phyloP scores from a whole-genome alignment of 768 basidiomycete species.

The Amanita polypyramis region DNA sequence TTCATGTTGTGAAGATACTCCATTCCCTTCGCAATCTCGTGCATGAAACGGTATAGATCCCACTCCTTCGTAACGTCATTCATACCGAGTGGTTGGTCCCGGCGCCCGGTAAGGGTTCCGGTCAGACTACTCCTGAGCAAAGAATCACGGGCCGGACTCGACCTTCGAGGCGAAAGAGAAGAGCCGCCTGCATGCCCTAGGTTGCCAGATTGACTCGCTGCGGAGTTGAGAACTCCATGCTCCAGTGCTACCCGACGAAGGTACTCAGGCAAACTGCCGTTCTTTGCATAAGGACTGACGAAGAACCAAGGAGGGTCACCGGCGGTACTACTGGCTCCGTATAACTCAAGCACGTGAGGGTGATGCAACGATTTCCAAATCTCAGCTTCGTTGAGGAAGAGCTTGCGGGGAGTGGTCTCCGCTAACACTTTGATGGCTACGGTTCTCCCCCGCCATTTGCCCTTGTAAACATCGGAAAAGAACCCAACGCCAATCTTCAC shows the following conservation, averaged over 20 bases:
- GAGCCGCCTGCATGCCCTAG: background rate
- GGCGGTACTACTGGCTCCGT: constrained; percentile 65
- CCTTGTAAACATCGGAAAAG: constrained; percentile 73
- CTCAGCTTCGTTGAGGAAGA: constrained; percentile 61
- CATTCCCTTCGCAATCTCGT: constrained; percentile 81
- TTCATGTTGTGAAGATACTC: constrained; percentile 61
- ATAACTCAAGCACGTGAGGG: constrained; percentile 60
- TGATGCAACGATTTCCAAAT: constrained; percentile 68
- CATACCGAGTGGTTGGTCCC: constrained; percentile 3
- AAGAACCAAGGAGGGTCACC: constrained; percentile 71
- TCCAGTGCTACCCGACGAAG: constrained; percentile 30
- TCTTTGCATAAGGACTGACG: constrained; percentile 61
- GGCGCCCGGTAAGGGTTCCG: constrained; percentile 4
- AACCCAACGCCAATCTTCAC: constrained; percentile 61
- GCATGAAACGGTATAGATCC: constrained; percentile 51
- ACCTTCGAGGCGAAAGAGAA: background rate
- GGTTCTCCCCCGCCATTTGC: constrained; percentile 52
- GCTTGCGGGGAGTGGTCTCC: constrained; percentile 42
- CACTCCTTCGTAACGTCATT: constrained; percentile 19
- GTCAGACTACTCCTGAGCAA: background rate
- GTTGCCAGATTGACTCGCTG: background rate
- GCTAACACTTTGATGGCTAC: constrained; percentile 72
- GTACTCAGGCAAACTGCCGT: constrained; percentile 54
- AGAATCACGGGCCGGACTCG: constrained; percentile 6
- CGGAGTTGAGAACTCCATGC: background rate